Conservation (phyloP, 345 rosid species). For the Hibiscus tridactylites region DNA sequence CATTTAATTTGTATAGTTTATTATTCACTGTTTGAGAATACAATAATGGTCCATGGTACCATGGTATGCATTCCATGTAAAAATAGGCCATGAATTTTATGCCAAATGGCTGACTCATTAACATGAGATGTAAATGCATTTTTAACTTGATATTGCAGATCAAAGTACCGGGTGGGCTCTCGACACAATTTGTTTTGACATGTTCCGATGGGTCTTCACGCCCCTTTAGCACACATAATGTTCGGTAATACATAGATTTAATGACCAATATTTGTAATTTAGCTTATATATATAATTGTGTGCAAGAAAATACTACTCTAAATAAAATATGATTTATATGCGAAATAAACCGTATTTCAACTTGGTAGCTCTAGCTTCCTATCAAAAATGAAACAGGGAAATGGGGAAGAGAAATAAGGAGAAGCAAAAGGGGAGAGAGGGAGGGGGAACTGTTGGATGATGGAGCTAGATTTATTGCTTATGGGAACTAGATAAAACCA, state of each 20-base stretch:
- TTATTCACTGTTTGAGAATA: neutral
- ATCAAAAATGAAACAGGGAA: neutral
- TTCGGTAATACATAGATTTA: conserved; percentile 38
- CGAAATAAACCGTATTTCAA: neutral
- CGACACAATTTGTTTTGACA: conserved; percentile 71
- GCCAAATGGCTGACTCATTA: neutral
- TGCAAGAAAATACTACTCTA: neutral
- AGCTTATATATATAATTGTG: neutral
- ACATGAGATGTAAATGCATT: neutral
- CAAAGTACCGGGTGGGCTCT: conserved; percentile 71
- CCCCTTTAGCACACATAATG: conserved; percentile 52
- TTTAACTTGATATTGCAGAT: conserved; percentile 42
- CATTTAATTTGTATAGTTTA: neutral
- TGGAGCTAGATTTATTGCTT: neutral
- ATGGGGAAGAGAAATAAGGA: too few species aligned
- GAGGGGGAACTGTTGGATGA: too few species aligned
- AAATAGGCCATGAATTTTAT: neutral
- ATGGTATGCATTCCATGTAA: neutral
- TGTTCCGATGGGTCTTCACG: conserved; percentile 65
- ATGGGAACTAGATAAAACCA: neutral
- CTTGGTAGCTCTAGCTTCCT: neutral
- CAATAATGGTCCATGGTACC: neutral
- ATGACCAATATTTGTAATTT: neutral
- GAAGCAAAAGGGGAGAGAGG: too few species aligned
- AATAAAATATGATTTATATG: neutral